Base-by-base conservation (phyloP, 176 grass and related monocot genomes). In the Tillandsia leiboldiana region DNA sequence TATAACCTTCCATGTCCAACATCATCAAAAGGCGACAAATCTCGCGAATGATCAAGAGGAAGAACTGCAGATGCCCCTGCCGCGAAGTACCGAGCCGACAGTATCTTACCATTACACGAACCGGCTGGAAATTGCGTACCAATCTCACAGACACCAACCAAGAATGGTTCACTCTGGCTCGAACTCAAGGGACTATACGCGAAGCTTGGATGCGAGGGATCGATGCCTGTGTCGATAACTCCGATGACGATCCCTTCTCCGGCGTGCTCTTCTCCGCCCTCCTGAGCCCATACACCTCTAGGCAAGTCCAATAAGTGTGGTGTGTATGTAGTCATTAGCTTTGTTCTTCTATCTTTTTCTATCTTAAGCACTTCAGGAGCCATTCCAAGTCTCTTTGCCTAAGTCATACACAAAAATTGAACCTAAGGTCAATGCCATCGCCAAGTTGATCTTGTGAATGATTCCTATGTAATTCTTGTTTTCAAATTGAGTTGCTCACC, bases 21-120 rank as follows among this genome's bases (percentile, higher is more conserved):
- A n/a, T 56, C 72, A 73, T 91, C 84, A 66, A 87, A 85, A 2
- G 81, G 88, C 26, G 84, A 85, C 51, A 87, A 48, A 69, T 91
- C 88, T 63, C 56, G 73, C 1, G 79, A 82, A 56, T 75, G 48
- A 75, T 91, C 73, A 27, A 91, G 67, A 11, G 58, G 78, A 49
- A 87, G 71, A 76, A 65, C 58, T 13, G 79, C 57, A 12, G 65
- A 26, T 2, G 78, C 88, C 22, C 81, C 82, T 2, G 26, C 70
- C 0, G 88, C 75, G 48, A 84, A 91, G 72, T 84, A 87, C 74
- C 81, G 81, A 14, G 84, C 81, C 3, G 59, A 75, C 3, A 77
- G 63, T 64, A 91, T 91, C 88, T 91, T 91, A 48, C 84, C 81
- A 48, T 91, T 91, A 69, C 88, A 91, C 2, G 84, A 87, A 26